Conservation (phyloP, 2,329 filamentous ascomycete species). For the Ceratocystis papillata region DNA sequence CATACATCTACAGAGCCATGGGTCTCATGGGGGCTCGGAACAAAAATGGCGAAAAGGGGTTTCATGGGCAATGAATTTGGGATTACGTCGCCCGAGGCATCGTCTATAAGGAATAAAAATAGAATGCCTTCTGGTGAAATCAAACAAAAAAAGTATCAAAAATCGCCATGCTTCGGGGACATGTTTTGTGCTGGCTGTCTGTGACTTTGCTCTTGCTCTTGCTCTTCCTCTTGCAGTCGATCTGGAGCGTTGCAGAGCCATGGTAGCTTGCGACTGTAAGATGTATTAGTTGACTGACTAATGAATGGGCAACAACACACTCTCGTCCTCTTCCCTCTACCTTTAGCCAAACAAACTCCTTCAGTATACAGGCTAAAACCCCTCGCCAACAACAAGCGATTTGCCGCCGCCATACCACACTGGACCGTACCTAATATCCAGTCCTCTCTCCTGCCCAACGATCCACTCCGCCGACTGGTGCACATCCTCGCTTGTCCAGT, state of each 20-base stretch:
- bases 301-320: slow-evolving; percentile 13
- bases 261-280: neutral
- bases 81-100: slow-evolving; percentile 32
- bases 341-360: neutral
- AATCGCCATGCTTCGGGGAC: slow-evolving; percentile 4
- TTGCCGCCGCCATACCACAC: slow-evolving; percentile 84
- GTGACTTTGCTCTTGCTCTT: slow-evolving; percentile 1
- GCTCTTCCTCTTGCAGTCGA: neutral
- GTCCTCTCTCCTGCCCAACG: slow-evolving; percentile 72
- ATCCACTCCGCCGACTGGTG: slow-evolving; percentile 68
- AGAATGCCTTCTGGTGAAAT: slow-evolving; percentile 24
- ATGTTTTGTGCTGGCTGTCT: neutral
- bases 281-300: neutral
- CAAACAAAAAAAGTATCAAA: slow-evolving; percentile 26
- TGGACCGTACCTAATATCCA: slow-evolving; percentile 62
- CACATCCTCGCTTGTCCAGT: slow-evolving; percentile 43
- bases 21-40: slow-evolving; percentile 21
- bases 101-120: slow-evolving; percentile 39
- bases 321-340: too few relatives aligned
- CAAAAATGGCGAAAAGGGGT: slow-evolving; percentile 38
- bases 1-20: slow-evolving; percentile 15
- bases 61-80: slow-evolving; percentile 31
- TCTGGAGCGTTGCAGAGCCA: neutral
- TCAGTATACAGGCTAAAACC: slow-evolving; percentile 38
- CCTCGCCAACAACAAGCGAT: slow-evolving; percentile 52